Conservation (phyloP, 169 alveolate genomes). For the Besnoitia besnoiti region DNA sequence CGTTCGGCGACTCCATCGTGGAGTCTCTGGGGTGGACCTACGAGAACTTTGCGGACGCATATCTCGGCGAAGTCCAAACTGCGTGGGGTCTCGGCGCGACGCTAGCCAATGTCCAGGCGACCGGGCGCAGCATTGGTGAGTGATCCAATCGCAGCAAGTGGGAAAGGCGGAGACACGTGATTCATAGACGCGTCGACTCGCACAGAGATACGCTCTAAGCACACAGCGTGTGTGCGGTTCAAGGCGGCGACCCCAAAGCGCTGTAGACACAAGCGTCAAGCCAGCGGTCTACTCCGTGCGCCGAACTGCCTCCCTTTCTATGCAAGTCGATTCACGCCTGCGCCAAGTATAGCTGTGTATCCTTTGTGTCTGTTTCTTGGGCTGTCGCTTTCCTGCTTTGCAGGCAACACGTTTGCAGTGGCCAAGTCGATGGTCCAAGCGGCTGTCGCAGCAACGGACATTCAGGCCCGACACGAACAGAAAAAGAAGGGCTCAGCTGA, state of each 20-base stretch:
- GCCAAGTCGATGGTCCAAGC: conserved; percentile 54
- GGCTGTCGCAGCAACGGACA: conserved; percentile 50
- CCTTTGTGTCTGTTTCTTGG: background rate
- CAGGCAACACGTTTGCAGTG: conserved; percentile 40
- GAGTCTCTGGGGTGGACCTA: conserved; percentile 90
- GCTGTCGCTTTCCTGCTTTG: background rate
- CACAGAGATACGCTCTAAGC: too few species aligned
- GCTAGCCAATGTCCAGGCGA: conserved; percentile 46
- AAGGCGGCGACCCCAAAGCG: too few species aligned
- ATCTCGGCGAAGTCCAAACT: conserved; percentile 78
- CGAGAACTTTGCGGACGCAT: conserved; percentile 85
- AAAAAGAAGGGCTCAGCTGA: background rate
- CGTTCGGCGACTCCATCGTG: conserved; percentile 85
- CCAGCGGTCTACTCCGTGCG: too few species aligned
- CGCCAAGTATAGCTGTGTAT: background rate
- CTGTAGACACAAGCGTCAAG: too few species aligned
- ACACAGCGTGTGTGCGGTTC: too few species aligned
- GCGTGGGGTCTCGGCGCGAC: conserved; percentile 47
- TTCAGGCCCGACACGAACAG: conserved; percentile 42
- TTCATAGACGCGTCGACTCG: too few species aligned
- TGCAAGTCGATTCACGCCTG: background rate
- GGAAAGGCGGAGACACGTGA: too few species aligned
- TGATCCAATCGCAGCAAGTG: too few species aligned
- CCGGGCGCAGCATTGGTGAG: conserved; percentile 49
- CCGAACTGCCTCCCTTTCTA: too few species aligned